Conservation (phyloP, 2,329 filamentous ascomycete genomes). For the Verticillium alfalfae region DNA sequence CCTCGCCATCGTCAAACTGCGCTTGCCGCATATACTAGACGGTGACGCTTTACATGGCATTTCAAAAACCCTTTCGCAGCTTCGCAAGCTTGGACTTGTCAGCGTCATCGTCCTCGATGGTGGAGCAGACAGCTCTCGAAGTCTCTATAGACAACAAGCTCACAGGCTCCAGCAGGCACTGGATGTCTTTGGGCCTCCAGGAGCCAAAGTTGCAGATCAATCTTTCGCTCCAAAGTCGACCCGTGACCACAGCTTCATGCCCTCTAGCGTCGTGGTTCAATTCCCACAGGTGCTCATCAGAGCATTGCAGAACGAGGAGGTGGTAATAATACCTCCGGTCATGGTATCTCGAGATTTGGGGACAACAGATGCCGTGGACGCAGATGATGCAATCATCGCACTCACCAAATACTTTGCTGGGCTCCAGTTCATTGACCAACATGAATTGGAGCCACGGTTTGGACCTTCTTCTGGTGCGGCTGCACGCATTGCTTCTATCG, state of each 20-base stretch:
- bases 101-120: conserved; percentile 82
- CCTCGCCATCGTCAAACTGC: conserved; percentile 81
- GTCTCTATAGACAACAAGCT: conserved; percentile 55
- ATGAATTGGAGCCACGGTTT: background rate
- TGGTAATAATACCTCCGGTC: conserved; percentile 33
- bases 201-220: conserved; percentile 55
- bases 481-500: conserved; percentile 57
- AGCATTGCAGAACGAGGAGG: conserved; percentile 24
- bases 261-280: conserved; percentile 7
- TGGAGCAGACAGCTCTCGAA: conserved; percentile 31
- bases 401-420: conserved; percentile 73
- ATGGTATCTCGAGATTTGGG: conserved; percentile 35
- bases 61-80: conserved; percentile 76
- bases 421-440: conserved; percentile 41
- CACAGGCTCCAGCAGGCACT: conserved; percentile 71
- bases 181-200: conserved; percentile 61
- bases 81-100: conserved; percentile 73
- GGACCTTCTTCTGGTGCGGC: background rate
- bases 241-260: conserved; percentile 7
- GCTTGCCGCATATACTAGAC: conserved; percentile 65
- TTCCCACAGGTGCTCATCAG: conserved; percentile 18
- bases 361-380: conserved; percentile 31
- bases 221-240: background rate
- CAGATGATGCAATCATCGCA: conserved; percentile 65
- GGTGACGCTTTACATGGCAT: conserved; percentile 67